Conservation (phyloP, 345 rosid species). For the Jatropha curcas region DNA sequence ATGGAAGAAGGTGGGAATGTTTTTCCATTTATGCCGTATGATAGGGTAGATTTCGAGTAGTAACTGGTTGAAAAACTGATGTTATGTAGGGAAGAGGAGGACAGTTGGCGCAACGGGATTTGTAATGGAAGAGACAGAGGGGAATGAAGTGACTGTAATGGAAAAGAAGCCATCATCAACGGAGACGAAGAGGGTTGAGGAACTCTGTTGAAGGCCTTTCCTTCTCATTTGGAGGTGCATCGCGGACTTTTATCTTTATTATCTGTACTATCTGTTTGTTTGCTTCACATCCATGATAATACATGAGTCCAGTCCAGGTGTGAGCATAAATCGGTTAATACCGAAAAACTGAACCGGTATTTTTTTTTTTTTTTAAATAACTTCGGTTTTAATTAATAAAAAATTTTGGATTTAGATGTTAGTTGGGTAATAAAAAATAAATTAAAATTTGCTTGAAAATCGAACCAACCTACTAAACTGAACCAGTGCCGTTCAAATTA, state of each 20-base stretch:
- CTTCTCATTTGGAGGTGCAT: too few species aligned
- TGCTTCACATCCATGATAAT: too few species aligned
- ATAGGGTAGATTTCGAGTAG: neutral
- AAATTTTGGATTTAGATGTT: too few species aligned
- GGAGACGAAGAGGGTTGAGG: neutral
- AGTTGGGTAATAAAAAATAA: too few species aligned
- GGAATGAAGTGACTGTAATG: neutral
- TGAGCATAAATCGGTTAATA: too few species aligned
- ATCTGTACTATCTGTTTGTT: neutral
- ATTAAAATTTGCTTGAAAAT: too few species aligned
- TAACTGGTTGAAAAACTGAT: neutral
- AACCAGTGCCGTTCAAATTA: too few species aligned
- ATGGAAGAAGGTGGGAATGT: neutral
- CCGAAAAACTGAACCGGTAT: too few species aligned
- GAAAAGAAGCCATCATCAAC: conserved; percentile 2
- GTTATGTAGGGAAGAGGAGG: neutral
- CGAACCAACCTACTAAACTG: too few species aligned
- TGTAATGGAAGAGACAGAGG: neutral
- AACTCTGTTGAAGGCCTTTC: neutral
- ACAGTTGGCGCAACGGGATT: neutral
- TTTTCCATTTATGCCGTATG: neutral
- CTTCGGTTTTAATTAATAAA: too few species aligned
- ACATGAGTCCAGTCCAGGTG: too few species aligned
- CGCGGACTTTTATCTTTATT: neutral
- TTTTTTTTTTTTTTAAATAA: too few species aligned